phyloP scores from a whole-genome alignment of 2,329 filamentous ascomycete genomes.

The Whalleya microplaca region DNA sequence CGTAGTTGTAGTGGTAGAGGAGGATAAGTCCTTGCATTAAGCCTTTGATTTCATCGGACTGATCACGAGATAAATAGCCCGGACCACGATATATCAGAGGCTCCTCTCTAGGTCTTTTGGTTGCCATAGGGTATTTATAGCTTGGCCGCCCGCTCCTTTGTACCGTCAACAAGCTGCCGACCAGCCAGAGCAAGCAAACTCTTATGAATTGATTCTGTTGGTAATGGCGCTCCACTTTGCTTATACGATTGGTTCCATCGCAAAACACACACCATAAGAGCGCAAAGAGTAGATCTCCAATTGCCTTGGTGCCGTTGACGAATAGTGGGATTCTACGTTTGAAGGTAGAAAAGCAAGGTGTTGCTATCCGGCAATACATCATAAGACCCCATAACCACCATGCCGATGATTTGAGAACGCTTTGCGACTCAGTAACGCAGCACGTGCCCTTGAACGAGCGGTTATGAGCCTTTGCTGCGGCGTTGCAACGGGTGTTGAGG shows the following conservation, averaged over 20 bases:
- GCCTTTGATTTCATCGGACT: constrained; percentile 69
- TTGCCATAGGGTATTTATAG: constrained; percentile 2
- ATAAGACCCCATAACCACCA: constrained; percentile 37
- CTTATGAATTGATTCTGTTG: constrained; percentile 32
- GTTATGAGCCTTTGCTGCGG: constrained; percentile 41
- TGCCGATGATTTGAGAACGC: constrained; percentile 41
- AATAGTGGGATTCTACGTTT: constrained; percentile 5
- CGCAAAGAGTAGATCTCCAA: constrained; percentile 22
- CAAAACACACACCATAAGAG: constrained; percentile 53
- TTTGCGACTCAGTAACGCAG: constrained; percentile 49
- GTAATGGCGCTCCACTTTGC: constrained; percentile 55
- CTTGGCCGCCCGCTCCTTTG: neutral
- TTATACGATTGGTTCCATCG: constrained; percentile 58
- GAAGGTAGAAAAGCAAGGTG: constrained; percentile 28
- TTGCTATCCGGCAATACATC: constrained; percentile 19
- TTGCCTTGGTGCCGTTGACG: constrained; percentile 16
- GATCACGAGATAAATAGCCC: constrained; percentile 54
- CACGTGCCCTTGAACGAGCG: constrained; percentile 55
- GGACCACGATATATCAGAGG: constrained; percentile 29
- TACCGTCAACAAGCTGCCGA: constrained; percentile 26
- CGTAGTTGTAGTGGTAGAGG: constrained; percentile 62
- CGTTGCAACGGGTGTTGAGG: constrained; percentile 60
- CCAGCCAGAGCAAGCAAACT: constrained; percentile 32
- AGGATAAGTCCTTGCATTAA: constrained; percentile 62
- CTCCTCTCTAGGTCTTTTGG: constrained; percentile 18